Base-by-base conservation (phyloP, 169 alveolate species). In the Theileria orientalis region DNA sequence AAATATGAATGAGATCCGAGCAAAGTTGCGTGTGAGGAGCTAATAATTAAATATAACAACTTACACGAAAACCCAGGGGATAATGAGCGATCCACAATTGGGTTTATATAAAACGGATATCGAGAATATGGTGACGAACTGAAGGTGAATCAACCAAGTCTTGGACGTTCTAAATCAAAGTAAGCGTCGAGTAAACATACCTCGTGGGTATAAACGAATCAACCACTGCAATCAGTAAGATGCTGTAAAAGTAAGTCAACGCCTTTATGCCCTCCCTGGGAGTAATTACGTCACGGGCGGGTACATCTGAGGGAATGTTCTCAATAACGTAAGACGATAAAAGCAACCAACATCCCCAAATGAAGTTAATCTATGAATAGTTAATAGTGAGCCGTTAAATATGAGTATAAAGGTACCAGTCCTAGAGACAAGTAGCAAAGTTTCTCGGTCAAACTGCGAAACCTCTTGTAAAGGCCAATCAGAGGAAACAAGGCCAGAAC, bases 281-380 rank as follows among this genome's bases (percentile, higher is more conserved):
- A 23, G 82, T 56, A 13, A 72, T 46, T 35, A 74, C 29, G 3
- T 70, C 35, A 25, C 57, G 44, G 42, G 49, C 42, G 42, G n/a
- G 30, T 23, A 29, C 60, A 25, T 51, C 6, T 3, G 74, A 25
- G 11, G 44, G 11, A 23, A 46, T 67, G 29, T 78, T 76, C 29
- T 42, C 33, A n/a, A 69, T 14, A 14, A 70, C 41, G 47, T 62
- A 27, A 42, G 85, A 57, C 19, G 41, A 57, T n/a, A 56, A 56
- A 40, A 79, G 51, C 42, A 79, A 62, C 91, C 91, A 84, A 59
- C 64, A 13, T 16, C 91, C 91, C 91, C 91, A 84, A 69, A 69
- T 62, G 8, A 61, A 9, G 21, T 5, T 19, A 61, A 69, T 25
- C 77, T 69, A 69, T 6, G 7, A 5, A 23, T 5, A 27, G 14